Percentiles rank a stretch among this genome's conserved stretches.
These are phyloP conservation scores for Hippophae tibetana DNA, from an alignment of 306 rosid species.

Conservation along the genomic window DNA sequence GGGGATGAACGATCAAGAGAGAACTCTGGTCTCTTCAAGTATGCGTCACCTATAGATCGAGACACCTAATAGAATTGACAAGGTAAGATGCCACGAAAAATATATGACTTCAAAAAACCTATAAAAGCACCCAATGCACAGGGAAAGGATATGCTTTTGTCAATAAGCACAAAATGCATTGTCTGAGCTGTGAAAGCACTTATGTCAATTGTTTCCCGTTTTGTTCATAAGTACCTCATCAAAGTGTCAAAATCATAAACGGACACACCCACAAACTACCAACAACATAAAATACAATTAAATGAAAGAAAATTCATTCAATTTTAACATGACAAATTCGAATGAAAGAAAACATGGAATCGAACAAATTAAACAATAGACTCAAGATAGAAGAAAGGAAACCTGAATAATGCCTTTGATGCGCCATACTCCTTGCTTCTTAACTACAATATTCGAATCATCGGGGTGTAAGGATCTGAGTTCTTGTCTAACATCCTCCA, in stretches of 20 bases:
- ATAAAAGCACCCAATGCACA: no score
- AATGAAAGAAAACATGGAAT: not conserved
- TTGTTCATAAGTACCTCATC: no score
- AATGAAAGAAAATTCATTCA: not conserved
- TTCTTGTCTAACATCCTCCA: conserved; percentile 71
- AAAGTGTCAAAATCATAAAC: not conserved
- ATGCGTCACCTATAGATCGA: conserved; percentile 88
- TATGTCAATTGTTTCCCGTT: no score
- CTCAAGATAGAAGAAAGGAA: conserved; percentile 11
- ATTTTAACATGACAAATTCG: not conserved
- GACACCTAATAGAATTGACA: conserved; percentile 51
- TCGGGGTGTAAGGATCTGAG: conserved; percentile 67
- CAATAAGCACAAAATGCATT: no score
- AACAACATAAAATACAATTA: not conserved
- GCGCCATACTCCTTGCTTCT: conserved; percentile 89
- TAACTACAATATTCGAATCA: conserved; percentile 66
- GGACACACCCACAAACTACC: not conserved
- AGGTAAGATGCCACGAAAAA: not conserved
- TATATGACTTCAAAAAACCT: no score
- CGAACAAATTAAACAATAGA: not conserved
- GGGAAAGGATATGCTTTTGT: no score
- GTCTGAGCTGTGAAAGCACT: no score
- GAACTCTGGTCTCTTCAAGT: conserved; percentile 76
- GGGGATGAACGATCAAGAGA: conserved; percentile 73
- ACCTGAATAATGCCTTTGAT: conserved; percentile 96